A percentile compares a stretch with the other conserved stretches of the same genome.
Conservation (phyloP, 805 yeast genomes). For the Candida rishiriensis region DNA sequence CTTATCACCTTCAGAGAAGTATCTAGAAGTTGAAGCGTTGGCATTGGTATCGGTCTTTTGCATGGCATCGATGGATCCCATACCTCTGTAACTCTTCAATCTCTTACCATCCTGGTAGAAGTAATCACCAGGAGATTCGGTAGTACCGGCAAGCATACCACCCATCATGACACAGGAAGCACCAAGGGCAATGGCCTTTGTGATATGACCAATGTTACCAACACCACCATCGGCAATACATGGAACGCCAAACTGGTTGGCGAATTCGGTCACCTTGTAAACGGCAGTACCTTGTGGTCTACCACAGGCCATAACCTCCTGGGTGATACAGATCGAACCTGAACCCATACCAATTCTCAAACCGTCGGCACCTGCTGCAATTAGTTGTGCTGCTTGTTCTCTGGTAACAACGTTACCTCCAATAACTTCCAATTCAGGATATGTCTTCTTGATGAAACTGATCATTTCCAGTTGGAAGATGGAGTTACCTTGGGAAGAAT, state of each 20-base stretch:
- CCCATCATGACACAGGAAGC: constrained; percentile 99
- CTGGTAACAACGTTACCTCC: constrained; percentile 99
- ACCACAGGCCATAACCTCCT: constrained; percentile 99
- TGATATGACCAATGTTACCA: constrained; percentile 96
- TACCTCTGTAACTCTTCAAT: constrained; percentile 96
- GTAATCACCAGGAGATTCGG: constrained; percentile 98
- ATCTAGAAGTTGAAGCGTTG: constrained; percentile 97
- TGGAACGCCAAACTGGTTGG: constrained; percentile 94
- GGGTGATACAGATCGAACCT: constrained; percentile 98
- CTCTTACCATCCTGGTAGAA: constrained; percentile 98
- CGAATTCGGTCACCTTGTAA: constrained; percentile 87
- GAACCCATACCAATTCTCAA: constrained; percentile 99
- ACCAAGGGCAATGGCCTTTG: constrained; percentile 94
- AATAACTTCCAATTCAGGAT: constrained; percentile 79
- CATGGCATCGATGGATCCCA: constrained; percentile 99
- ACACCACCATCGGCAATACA: constrained; percentile 99
- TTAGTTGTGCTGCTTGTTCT: constrained; percentile 96
- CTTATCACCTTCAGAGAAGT: constrained; percentile 92
- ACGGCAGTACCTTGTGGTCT: constrained; percentile 99
- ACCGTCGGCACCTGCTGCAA: constrained; percentile 96
- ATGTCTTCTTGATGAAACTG: constrained; percentile 79
- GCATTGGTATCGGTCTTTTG: constrained; percentile 82
- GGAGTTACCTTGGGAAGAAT: constrained; percentile 98
- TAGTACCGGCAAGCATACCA: constrained; percentile 96
- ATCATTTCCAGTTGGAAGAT: constrained; percentile 91